phyloP scores from a whole-genome alignment of 257 asterid species.

The Solanum rostratum region DNA sequence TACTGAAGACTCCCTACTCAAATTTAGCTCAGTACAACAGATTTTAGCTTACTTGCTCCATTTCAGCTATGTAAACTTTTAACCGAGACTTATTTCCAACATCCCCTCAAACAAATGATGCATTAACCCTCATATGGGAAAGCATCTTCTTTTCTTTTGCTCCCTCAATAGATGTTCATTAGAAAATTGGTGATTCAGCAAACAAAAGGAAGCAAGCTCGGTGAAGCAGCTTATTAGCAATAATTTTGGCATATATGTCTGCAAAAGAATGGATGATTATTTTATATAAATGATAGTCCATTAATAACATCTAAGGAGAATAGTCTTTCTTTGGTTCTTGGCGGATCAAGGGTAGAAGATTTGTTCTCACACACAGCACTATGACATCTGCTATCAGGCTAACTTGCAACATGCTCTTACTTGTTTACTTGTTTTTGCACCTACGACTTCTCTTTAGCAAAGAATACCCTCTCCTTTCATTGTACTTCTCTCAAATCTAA shows the following conservation, averaged over 20 bases:
- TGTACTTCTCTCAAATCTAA: background rate
- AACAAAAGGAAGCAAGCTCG: background rate
- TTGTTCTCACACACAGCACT: background rate
- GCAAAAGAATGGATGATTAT: background rate
- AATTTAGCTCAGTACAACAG: background rate
- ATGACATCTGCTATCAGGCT: background rate
- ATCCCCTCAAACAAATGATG: background rate
- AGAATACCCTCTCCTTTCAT: background rate
- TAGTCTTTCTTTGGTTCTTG: background rate
- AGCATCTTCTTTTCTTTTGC: background rate
- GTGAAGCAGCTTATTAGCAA: background rate
- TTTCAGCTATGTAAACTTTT: background rate
- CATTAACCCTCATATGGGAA: background rate
- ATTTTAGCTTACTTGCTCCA: background rate
- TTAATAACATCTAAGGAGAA: background rate
- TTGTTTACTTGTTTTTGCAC: background rate
- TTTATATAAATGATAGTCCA: background rate
- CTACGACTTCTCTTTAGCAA: background rate
- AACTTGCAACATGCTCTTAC: background rate
- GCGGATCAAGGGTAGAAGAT: background rate
- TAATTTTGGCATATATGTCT: background rate
- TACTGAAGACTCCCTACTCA: background rate
- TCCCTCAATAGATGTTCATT: background rate
- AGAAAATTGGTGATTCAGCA: background rate
- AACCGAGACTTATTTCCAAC: background rate